Percentiles rank a stretch among this genome's conserved stretches.
These are phyloP conservation scores for Mycena sp. DNA, from an alignment of 1,284 basidiomycete genomes.

Conservation along the genomic window DNA sequence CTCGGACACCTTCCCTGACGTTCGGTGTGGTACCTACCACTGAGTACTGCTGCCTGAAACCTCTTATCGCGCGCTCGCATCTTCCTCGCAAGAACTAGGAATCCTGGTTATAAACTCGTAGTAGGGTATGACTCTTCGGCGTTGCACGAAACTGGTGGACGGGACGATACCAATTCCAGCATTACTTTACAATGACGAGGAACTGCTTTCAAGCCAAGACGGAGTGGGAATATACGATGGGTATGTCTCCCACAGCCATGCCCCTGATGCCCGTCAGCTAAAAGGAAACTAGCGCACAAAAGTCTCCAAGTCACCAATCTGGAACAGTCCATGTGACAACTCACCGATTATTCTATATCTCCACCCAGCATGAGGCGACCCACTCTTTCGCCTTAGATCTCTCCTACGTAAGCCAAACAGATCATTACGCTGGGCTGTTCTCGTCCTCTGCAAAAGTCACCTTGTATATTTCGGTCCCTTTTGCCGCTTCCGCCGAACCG, in stretches of 20 bases:
- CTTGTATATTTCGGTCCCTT: conserved; percentile 63
- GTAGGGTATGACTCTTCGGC: conserved; percentile 60
- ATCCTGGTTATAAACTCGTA: neutral
- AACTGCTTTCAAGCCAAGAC: conserved; percentile 78
- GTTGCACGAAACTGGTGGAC: conserved; percentile 67
- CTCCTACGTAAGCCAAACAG: conserved; percentile 78
- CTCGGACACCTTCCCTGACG: neutral
- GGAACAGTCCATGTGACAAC: conserved; percentile 85
- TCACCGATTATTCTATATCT: conserved; percentile 88
- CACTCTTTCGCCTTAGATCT: conserved; percentile 77
- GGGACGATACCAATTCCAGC: conserved; percentile 81
- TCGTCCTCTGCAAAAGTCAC: conserved; percentile 93
- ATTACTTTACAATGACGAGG: conserved; percentile 84
- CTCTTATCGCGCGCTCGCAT: neutral
- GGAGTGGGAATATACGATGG: conserved; percentile 91
- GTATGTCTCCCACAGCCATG: conserved; percentile 57
- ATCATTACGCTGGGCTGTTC: conserved; percentile 93
- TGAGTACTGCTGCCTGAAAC: neutral
- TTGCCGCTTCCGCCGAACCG: conserved; percentile 41
- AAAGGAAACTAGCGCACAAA: conserved; percentile 75
- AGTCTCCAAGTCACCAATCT: conserved; percentile 78
- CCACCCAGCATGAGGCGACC: conserved; percentile 59
- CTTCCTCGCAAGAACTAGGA: neutral
- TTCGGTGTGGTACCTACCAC: neutral
- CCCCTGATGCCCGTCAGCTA: conserved; percentile 33